These are phyloP conservation scores for Prunus dulcis DNA, from an alignment of 306 rosid species.

Conservation along the genomic window DNA sequence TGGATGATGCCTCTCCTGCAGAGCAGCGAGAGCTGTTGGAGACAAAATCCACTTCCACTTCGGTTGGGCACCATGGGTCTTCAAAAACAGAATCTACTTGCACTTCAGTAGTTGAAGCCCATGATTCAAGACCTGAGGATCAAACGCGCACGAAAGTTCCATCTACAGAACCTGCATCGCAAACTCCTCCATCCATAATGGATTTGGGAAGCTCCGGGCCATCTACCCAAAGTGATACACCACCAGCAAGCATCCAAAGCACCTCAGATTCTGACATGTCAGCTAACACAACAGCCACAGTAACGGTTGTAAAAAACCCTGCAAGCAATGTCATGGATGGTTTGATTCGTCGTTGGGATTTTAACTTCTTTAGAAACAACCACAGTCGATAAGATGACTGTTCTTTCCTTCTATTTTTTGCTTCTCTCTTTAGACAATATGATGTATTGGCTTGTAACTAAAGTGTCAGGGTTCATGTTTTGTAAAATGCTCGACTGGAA, in stretches of 20 bases:
- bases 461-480: slow-evolving; percentile 26
- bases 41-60: slow-evolving; percentile 36
- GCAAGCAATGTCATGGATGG: slow-evolving; percentile 65
- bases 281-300: slow-evolving; percentile 73
- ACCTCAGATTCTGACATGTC: slow-evolving; percentile 75
- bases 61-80: slow-evolving; percentile 21
- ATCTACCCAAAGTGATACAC: slow-evolving; percentile 34
- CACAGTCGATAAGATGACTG: slow-evolving; percentile 40
- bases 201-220: slow-evolving; percentile 41
- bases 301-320: slow-evolving; percentile 70
- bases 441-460: slow-evolving; percentile 36
- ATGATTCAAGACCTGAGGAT: slow-evolving; percentile 32
- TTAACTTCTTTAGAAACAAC: slow-evolving; percentile 69
- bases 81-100: slow-evolving; percentile 39
- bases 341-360: slow-evolving; percentile 88
- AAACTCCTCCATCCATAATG: slow-evolving; percentile 28
- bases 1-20: slow-evolving; percentile 24
- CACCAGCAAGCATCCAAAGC: slow-evolving; percentile 39
- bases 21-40: slow-evolving; percentile 28
- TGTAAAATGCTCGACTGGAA: slow-evolving; percentile 38
- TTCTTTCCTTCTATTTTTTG: neutral
- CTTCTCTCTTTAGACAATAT: slow-evolving; percentile 7
- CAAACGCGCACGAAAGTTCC: slow-evolving; percentile 25
- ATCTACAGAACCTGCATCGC: slow-evolving; percentile 19
- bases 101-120: slow-evolving; percentile 29